These are phyloP conservation scores for Aspergillus pseudonomiae DNA, from an alignment of 2,329 filamentous ascomycete genomes.

Conservation along the genomic window DNA sequence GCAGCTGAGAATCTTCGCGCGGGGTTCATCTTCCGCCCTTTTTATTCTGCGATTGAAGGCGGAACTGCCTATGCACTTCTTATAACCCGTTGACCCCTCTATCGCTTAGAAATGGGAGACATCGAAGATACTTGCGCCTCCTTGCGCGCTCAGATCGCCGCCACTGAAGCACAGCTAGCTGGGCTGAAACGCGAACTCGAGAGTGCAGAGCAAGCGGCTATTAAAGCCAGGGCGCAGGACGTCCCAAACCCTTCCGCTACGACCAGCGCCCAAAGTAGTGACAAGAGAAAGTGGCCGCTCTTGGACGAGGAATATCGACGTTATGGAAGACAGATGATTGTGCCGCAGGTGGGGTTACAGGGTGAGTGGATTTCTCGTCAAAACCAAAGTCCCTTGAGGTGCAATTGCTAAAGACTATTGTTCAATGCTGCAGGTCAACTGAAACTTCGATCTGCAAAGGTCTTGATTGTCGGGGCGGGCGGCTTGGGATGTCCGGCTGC, in stretches of 20 bases:
- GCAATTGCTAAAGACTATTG: constrained; percentile 7
- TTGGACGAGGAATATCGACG: constrained; percentile 74
- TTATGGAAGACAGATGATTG: constrained; percentile 89
- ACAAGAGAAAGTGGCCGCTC: constrained; percentile 65
- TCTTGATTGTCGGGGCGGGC: constrained; percentile 84
- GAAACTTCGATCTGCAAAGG: constrained; percentile 66
- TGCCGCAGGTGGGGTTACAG: constrained; percentile 76
- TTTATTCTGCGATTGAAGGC: neutral
- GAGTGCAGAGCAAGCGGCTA: constrained; percentile 32
- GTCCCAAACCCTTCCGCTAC: constrained; percentile 2
- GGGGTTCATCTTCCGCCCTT: constrained; percentile 4
- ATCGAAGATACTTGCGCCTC: constrained; percentile 35
- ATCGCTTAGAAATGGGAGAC: constrained; percentile 18
- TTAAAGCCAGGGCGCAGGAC: constrained; percentile 16
- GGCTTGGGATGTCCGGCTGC: constrained; percentile 91
- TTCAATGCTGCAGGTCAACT: constrained; percentile 66
- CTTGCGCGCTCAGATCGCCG: constrained; percentile 40
- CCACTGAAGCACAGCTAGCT: constrained; percentile 40
- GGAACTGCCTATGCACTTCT: neutral
- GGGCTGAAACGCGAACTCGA: constrained; percentile 40
- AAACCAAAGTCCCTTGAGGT: neutral
- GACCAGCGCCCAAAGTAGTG: neutral
- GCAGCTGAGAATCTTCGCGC: constrained; percentile 1
- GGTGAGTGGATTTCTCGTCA: constrained; percentile 51
- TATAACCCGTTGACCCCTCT: neutral